phyloP scores from a whole-genome alignment of 306 rosid genomes.

The barrel medic (Medicago truncatula) region DNA sequence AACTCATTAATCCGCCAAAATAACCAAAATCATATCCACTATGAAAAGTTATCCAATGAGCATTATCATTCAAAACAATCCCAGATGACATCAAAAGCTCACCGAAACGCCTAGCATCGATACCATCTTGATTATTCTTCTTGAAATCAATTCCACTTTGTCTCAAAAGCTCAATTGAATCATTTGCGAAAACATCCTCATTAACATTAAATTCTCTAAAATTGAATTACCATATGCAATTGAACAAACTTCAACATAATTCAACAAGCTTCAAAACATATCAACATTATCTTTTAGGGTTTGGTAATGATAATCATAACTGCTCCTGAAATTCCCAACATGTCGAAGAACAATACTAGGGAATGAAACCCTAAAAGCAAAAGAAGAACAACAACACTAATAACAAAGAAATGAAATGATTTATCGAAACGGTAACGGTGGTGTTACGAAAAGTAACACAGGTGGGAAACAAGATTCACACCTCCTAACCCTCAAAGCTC shows the following conservation, averaged over 20 bases:
- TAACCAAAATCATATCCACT: slow-evolving; percentile 64
- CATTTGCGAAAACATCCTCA: slow-evolving; percentile 58
- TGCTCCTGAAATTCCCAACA: slow-evolving; percentile 57
- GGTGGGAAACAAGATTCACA: slow-evolving; percentile 48
- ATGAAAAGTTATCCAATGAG: slow-evolving; percentile 61
- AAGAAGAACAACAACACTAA: background rate
- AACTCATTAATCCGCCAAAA: no score
- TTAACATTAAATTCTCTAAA: slow-evolving; percentile 57
- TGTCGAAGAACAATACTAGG: slow-evolving; percentile 58
- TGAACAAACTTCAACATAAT: no score
- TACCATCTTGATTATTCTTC: slow-evolving; percentile 50
- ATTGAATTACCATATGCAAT: no score
- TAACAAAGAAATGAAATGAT: slow-evolving; percentile 13
- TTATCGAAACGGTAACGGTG: slow-evolving; percentile 48
- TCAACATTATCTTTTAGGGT: slow-evolving; percentile 62
- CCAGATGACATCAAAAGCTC: slow-evolving; percentile 58
- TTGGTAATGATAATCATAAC: slow-evolving; percentile 56
- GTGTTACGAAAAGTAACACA: no score
- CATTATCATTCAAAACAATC: slow-evolving; percentile 52
- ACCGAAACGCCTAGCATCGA: slow-evolving; percentile 52
- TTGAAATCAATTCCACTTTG: slow-evolving; percentile 62
- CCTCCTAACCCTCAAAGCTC: slow-evolving; percentile 82
- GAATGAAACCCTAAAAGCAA: slow-evolving; percentile 50
- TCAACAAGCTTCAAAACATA: no score
- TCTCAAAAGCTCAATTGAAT: slow-evolving; percentile 57